Evolutionary conservation across 495 filamentous ascomycete species (phyloP), one percentile per base, ranked within the genome.

Genomic region (Penicillium cosmopolitanum): DNA sequence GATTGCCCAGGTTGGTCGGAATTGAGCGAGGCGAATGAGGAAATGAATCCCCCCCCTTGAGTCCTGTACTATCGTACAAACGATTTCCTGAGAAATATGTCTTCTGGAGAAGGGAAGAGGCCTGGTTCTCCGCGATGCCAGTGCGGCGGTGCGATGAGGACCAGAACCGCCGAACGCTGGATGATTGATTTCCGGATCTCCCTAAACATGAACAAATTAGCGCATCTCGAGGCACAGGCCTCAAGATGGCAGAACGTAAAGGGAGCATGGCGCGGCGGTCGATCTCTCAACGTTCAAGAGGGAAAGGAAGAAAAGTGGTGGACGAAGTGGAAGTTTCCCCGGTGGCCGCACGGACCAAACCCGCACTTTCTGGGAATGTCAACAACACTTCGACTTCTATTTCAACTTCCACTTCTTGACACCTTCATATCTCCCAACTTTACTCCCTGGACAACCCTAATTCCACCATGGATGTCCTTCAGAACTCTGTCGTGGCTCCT

Each of bases 401-500:
- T 40, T 31, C 33, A 25, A 28, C 31, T 50, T 46, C 21, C n/a
- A 18, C 21, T 23, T 36, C 19, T 12, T 12, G 13, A 28, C 28
- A 21, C 16, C 16, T 3, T 38, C 23, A 46, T 35, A 52, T 50
- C 38, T 54, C 21, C 51, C 13, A 7, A 23, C 23, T 31, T 7
- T 31, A 31, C 21, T 9, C 52, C 31, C 8, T 13, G 16, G n/a
- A 53, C 5, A 8, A 12, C 58, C 3, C 23, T 23, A 2, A 1
- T 23, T 23, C 23, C 23, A 65, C 3, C 59, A 80, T 81, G 77
- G 77, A 81, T 52, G 61, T 62, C 19, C 56, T 80, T 42, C 76
- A 80, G 56, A 73, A 69, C 48, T 73, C 82, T 46, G 70, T 93
- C 48, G 78, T 88, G 67, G 77, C 84, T 43, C 82, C 84, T 52